Evolutionary conservation across 1,284 basidiomycete species (phyloP).

Genomic region (Rhodofomes roseus): DNA sequence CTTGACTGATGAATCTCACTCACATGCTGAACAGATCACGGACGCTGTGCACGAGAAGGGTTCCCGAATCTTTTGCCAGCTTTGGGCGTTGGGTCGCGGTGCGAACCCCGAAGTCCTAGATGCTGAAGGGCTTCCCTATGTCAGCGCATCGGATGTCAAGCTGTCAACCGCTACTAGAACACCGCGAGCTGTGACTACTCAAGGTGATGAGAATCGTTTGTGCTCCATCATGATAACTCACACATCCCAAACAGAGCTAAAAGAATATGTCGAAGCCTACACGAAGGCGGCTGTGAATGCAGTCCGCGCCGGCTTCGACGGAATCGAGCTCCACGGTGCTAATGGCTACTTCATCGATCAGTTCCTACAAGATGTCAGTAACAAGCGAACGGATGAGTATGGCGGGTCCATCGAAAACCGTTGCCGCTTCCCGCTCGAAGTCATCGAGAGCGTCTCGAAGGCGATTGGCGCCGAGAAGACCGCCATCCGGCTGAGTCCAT

Average conservation of each 20-base stretch:
- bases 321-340: constrained; percentile 31
- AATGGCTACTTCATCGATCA: constrained; percentile 42
- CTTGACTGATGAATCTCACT: too few species aligned
- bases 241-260: constrained; percentile 31
- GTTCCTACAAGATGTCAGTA: constrained; percentile 40
- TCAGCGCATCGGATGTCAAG: constrained; percentile 36
- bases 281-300: constrained; percentile 39
- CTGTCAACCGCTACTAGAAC: constrained; percentile 32
- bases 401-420: constrained; percentile 57
- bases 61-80: constrained; percentile 41
- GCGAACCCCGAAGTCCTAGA: constrained; percentile 29
- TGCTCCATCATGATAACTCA: neutral
- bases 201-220: constrained; percentile 14
- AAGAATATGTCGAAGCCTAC: constrained; percentile 37
- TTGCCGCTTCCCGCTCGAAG: constrained; percentile 43
- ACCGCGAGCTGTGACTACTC: constrained; percentile 33
- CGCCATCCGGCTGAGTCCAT: constrained; percentile 54
- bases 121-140: constrained; percentile 20
- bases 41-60: constrained; percentile 30
- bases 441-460: constrained; percentile 41
- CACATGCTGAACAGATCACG: constrained; percentile 18
- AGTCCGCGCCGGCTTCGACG: constrained; percentile 45
- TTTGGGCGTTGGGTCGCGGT: constrained; percentile 44
- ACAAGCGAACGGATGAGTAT: constrained; percentile 57
- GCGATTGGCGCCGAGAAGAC: constrained; percentile 37